Evolutionary conservation across 495 filamentous ascomycete genomes (phyloP).

Genomic region (Penicillium maclennaniae): DNA sequence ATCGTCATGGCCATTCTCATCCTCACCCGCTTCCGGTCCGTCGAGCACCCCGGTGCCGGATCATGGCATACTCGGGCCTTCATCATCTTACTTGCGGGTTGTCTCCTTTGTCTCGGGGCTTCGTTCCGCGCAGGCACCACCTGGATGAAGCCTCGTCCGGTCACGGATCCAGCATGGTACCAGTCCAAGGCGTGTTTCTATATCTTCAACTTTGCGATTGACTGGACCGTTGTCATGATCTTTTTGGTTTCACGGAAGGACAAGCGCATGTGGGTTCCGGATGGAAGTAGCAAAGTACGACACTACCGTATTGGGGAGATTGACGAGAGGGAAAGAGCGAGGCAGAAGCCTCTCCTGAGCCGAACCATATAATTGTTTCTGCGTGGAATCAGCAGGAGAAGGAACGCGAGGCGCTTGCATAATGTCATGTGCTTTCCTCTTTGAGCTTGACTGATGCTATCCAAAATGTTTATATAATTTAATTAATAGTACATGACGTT

Average conservation of each 20-base stretch:
- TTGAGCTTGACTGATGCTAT: no score
- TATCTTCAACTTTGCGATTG: constrained; percentile 70
- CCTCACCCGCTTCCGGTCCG: constrained; percentile 39
- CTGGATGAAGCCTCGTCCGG: constrained; percentile 51
- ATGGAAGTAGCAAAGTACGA: constrained; percentile 26
- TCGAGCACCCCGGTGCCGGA: constrained; percentile 72
- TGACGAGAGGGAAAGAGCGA: constrained; percentile 13
- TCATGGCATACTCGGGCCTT: constrained; percentile 58
- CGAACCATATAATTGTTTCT: background rate
- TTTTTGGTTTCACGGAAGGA: constrained; percentile 68
- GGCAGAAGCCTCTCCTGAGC: background rate
- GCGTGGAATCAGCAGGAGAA: background rate
- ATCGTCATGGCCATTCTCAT: constrained; percentile 53
- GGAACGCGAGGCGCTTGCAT: no score
- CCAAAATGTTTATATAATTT: no score
- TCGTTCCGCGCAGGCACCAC: constrained; percentile 58
- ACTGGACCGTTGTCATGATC: constrained; percentile 61
- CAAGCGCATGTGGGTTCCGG: constrained; percentile 61
- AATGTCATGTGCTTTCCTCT: no score
- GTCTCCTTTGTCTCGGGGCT: constrained; percentile 65
- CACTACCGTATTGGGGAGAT: constrained; percentile 8
- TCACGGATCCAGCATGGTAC: constrained; percentile 60
- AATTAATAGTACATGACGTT: no score
- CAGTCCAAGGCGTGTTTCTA: constrained; percentile 71
- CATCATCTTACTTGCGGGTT: constrained; percentile 54